Base-by-base conservation (phyloP, 106 monocot genomes). In the Dendrobium officinale region DNA sequence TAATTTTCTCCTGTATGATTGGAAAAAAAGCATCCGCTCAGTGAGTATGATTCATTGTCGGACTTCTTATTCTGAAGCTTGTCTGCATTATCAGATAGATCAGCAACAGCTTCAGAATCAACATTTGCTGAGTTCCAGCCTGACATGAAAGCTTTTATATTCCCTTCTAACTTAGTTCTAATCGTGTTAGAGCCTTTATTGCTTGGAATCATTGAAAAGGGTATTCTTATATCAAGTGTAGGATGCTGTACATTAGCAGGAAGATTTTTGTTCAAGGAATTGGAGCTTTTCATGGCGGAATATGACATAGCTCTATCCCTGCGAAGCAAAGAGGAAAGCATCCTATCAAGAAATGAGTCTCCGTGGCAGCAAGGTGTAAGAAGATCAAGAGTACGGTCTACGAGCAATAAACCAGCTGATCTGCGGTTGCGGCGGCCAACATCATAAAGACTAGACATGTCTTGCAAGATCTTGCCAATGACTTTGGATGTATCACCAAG, bases 361-460 rank as follows among this genome's bases (percentile, higher is more conserved):
- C 95, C 92, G 79, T 99, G 99, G 80, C 86, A 88, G 75, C 93
- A 95, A 20, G 99, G 99, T 45, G 93, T 99, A 45, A 99, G 87
- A 79, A 99, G 88, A 85, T 99, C 99, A 87, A 99, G 87, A 81
- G 99, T 86, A 73, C 99, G 99, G 56, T 99, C 99, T 80, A 99
- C 77, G 83, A 99, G 86, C 82, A 99, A 82, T 79, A 99, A 84
- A 51, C 99, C 93, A 79, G 91, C 91, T 44, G 99, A 88, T 88
- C 80, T 95, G 83, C 87, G 95, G 81, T 86, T 87, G 54, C 95
- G 92, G 64, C 96, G 89, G 48, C 93, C 91, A 56, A 99, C 99
- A 85, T 99, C 99, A 90, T 99, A 99, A 59, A 99, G 90, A 78
- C 99, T 93, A 26, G 95, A 95, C 99, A 99, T 99, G 79, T 95